A percentile compares a stretch with the other conserved stretches of the same genome.
phyloP scores from a whole-genome alignment of 2,329 filamentous ascomycete species.

The Sclerotiophoma versabilis region DNA sequence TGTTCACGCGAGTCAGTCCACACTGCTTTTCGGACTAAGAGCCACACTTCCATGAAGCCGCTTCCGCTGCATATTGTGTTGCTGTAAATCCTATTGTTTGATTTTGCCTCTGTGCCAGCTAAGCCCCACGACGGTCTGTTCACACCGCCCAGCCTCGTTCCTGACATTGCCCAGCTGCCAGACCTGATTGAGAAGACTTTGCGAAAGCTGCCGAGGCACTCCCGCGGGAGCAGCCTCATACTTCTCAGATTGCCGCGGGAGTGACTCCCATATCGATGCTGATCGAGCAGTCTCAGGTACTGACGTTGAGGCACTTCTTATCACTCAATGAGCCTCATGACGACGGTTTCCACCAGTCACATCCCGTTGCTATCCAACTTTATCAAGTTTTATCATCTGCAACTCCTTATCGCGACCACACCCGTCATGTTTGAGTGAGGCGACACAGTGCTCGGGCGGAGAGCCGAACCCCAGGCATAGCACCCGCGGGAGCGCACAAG shows the following conservation, averaged over 20 bases:
- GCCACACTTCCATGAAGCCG: too few species aligned
- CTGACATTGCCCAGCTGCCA: constrained; percentile 19
- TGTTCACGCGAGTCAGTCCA: too few species aligned
- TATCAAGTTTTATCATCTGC: neutral
- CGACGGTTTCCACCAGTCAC: constrained; percentile 4
- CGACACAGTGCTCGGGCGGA: constrained; percentile 16
- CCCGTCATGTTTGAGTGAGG: constrained; percentile 10
- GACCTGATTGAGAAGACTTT: constrained; percentile 20
- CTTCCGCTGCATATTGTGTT: neutral
- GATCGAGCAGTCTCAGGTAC: neutral
- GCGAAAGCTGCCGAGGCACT: constrained; percentile 16
- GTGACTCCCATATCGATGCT: neutral
- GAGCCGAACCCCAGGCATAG: constrained; percentile 20
- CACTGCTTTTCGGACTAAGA: too few species aligned
- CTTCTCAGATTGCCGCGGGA: constrained; percentile 3
- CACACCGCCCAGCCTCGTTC: constrained; percentile 13
- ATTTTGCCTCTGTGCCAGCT: neutral
- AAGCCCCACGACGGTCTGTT: constrained; percentile 7
- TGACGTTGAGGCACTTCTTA: constrained; percentile 4
- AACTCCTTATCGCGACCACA: constrained; percentile 4
- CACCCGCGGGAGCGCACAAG: constrained; percentile 20
- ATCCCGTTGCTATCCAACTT: neutral
- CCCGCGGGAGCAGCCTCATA: constrained; percentile 11
- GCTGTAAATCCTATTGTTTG: neutral
- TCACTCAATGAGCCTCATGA: constrained; percentile 11